A percentile compares a stretch with the other conserved stretches of the same genome.
Evolutionary conservation across 2,329 filamentous ascomycete genomes (phyloP).

Genomic region (Ceratocystis alfenasii): DNA sequence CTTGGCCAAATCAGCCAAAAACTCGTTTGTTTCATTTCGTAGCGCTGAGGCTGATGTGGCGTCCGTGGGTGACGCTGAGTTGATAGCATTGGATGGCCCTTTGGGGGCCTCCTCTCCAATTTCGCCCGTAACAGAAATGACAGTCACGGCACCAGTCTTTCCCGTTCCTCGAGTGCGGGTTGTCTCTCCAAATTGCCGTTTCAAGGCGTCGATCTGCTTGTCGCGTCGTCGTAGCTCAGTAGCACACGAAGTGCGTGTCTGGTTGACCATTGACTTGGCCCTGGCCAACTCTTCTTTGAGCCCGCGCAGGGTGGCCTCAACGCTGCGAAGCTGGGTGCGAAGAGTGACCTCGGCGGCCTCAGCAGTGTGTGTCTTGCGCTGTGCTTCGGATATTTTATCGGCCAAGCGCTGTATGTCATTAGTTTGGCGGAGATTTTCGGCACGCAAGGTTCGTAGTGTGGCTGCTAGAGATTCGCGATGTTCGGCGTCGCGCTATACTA

Average conservation of each 20-base stretch:
- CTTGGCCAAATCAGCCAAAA: slow-evolving; percentile 73
- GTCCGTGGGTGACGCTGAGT: background rate
- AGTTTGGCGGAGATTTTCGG: slow-evolving; percentile 61
- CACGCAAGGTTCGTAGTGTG: slow-evolving; percentile 63
- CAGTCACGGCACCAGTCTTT: slow-evolving; percentile 43
- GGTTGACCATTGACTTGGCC: slow-evolving; percentile 66
- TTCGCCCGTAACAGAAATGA: slow-evolving; percentile 46
- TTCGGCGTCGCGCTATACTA: slow-evolving; percentile 68
- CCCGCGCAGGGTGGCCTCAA: slow-evolving; percentile 61
- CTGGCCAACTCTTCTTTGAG: slow-evolving; percentile 74
- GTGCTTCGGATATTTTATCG: slow-evolving; percentile 43
- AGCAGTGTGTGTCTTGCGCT: slow-evolving; percentile 43
- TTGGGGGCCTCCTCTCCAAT: slow-evolving; percentile 36
- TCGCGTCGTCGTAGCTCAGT: slow-evolving; percentile 88
- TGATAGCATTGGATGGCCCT: slow-evolving; percentile 23
- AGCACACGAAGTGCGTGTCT: slow-evolving; percentile 75
- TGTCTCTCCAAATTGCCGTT: slow-evolving; percentile 69
- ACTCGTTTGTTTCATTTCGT: slow-evolving; percentile 78
- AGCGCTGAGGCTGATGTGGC: slow-evolving; percentile 33
- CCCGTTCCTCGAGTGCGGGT: slow-evolving; percentile 48
- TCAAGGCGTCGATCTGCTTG: slow-evolving; percentile 74
- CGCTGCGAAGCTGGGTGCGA: slow-evolving; percentile 56
- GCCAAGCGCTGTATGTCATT: slow-evolving; percentile 51
- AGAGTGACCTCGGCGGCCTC: slow-evolving; percentile 62
- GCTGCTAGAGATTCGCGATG: slow-evolving; percentile 72